These are phyloP conservation scores for Thielaviopsis euricoi DNA, from an alignment of 2,329 filamentous ascomycete genomes.

Conservation along the genomic window DNA sequence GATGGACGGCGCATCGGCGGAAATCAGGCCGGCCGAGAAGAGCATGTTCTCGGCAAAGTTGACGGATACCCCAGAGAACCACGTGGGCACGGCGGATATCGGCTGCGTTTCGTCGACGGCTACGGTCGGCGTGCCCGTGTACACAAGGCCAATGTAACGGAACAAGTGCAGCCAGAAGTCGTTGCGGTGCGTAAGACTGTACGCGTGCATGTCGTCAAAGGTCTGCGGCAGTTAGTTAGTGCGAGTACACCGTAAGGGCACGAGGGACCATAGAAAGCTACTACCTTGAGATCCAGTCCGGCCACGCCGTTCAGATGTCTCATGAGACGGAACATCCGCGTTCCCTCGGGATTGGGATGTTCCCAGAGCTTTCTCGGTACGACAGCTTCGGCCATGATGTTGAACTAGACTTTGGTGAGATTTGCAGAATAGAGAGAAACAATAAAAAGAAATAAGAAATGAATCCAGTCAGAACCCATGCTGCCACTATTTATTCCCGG, in stretches of 20 bases:
- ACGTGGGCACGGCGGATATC: constrained; percentile 56
- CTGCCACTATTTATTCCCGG: neutral
- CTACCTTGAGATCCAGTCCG: constrained; percentile 41
- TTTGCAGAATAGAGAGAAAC: neutral
- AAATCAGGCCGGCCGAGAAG: constrained; percentile 27
- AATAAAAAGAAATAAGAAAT: neutral
- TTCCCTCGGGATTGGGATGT: constrained; percentile 43
- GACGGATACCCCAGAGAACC: constrained; percentile 59
- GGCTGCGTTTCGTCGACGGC: constrained; percentile 54
- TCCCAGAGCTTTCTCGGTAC: constrained; percentile 51
- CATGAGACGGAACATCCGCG: constrained; percentile 52
- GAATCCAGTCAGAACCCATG: too few relatives aligned
- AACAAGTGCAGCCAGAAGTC: constrained; percentile 53
- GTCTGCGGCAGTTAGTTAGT: constrained; percentile 25
- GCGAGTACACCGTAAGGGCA: too few relatives aligned
- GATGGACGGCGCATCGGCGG: constrained; percentile 19
- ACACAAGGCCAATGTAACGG: constrained; percentile 40
- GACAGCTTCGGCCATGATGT: neutral
- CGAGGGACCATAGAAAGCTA: too few relatives aligned
- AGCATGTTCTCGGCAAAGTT: constrained; percentile 75
- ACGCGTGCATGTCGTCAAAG: constrained; percentile 54
- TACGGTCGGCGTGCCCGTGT: constrained; percentile 39
- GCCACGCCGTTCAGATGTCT: constrained; percentile 43
- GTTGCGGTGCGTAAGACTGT: constrained; percentile 43
- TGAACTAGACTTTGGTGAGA: neutral